Conservation (phyloP, 2,329 filamentous ascomycete species). For the Aulographum hederae region DNA sequence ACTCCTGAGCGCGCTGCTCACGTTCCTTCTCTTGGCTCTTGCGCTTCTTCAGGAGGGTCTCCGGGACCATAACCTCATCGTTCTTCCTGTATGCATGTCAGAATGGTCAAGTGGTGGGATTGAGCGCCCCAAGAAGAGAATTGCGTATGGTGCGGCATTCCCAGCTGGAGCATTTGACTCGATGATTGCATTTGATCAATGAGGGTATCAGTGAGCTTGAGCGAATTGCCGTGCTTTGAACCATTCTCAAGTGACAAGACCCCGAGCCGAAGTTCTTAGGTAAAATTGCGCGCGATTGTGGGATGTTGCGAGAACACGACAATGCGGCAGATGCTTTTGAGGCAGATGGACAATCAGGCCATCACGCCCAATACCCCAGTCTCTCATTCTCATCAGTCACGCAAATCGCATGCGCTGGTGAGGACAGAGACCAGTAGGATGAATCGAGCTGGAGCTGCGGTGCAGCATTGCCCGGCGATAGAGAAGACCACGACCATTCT, state of each 20-base stretch:
- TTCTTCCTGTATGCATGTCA: conserved; percentile 51
- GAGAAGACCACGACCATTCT: conserved; percentile 58
- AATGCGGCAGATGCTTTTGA: conserved; percentile 53
- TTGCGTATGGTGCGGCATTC: conserved; percentile 87
- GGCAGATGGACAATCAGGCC: conserved; percentile 43
- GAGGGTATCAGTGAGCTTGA: conserved; percentile 28
- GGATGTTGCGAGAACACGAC: conserved; percentile 6
- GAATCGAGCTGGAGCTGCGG: conserved; percentile 59
- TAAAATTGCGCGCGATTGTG: conserved; percentile 7
- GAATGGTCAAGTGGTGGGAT: conserved; percentile 62
- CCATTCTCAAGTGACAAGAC: conserved; percentile 60
- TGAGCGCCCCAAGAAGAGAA: conserved; percentile 77
- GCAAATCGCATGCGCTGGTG: conserved; percentile 27
- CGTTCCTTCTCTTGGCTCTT: conserved; percentile 99
- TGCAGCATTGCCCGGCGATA: conserved; percentile 41
- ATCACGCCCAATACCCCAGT: conserved; percentile 68
- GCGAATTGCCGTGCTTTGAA: conserved; percentile 8
- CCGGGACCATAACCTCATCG: conserved; percentile 91
- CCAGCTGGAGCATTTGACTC: conserved; percentile 68
- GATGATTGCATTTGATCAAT: conserved; percentile 64
- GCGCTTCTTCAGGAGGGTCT: conserved; percentile 99
- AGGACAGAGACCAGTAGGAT: conserved; percentile 45
- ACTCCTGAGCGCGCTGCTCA: conserved; percentile 64
- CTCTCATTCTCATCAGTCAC: conserved; percentile 40
- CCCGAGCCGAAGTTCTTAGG: conserved; percentile 26